Base-by-base conservation (phyloP, 768 basidiomycete species). In the Boletus fagicola region DNA sequence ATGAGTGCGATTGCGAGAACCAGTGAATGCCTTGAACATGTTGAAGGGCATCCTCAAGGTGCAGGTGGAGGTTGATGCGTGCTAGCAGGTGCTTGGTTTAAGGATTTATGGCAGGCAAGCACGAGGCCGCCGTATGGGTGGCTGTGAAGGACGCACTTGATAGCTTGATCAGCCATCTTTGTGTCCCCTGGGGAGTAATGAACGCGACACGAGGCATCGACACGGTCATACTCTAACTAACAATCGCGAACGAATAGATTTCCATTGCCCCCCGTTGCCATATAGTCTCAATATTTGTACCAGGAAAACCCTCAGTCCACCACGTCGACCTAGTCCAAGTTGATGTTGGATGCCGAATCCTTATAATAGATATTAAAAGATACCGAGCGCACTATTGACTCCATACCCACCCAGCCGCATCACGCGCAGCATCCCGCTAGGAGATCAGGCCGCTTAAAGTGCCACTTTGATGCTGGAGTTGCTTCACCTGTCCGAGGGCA, bases 401-500 rank as follows among this genome's bases (percentile, higher is more conserved):
- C 33, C 60, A 48, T 45, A 40, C 15, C 30, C 42, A 54, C 39
- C 53, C 42, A 31, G 43, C 57, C 48, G 33, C 59, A 64, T 35
- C 51, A 58, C 55, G 49, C 65, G 42, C n/a, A 28, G 48, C 15
- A 31, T 28, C 26, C 56, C 13, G 20, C 51, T 66, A 68, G 16
- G 64, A 54, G 35, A 60, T 53, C 56, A 63, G 43, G 26, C 63
- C 56, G 40, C 48, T 44, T 39, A 53, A 45, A 49, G 33, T 24
- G 24, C 46, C 24, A 22, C 53, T 54, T 44, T 73, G 78, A 74
- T 76, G 74, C 57, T 83, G 82, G 51, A 89, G 71, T 53, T 83
- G 77, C 56, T 79, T 82, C 52, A 89, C 79, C 56, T 86, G 79
- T 10, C 74, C 72, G 58, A 90, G 72, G 7, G 88, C 87, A 56